Evolutionary conservation across 2,329 filamentous ascomycete species (phyloP), one percentile per base, ranked within the genome.

Genomic region (Stagonosporopsis tanaceti): DNA sequence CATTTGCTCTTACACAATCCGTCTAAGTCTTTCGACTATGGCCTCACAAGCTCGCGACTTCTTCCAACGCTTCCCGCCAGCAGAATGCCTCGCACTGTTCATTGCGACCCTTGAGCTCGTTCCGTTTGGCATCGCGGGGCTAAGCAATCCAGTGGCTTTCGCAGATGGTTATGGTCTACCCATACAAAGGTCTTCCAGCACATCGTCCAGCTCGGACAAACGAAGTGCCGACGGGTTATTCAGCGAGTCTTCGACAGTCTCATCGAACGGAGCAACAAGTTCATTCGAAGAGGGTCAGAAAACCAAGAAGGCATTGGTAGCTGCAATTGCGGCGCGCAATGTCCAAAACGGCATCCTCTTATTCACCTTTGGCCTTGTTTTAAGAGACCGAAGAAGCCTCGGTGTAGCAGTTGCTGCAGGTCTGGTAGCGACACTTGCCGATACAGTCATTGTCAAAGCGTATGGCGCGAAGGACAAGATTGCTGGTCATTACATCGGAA

Each of bases 291-390:
- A 62, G 15, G 59, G 65, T 11, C 55, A 64, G 7, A 50, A 62
- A n/a, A 69, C 62, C 0, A 65, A 67, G 42, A 62, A 64, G 40
- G 66, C 66, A 6, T 46, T 69, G 11, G 64, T 68, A 11, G 62
- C 62, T 14, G 66, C 66, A 1, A 67, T 69, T 37, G 66, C 66
- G 39, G 66, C 65, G 32, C 66, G 66, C 6, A 69, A 69, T 24
- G 41, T 67, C 5, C 66, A 69, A 28, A 69, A 69, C 8, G 65
- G 66, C 1, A 39, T 69, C 1, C 35, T 69, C 0, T 27, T 69
- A 3, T 55, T 66, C 4, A 62, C 57, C 1, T 69, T 69, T 38
- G 66, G 66, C 1, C 20, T 69, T 37, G 44, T 69, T 5, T 27
- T 69, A 17, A 53, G 61, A 27, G 66, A 69, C 35, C 62, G 66